phyloP scores from a whole-genome alignment of 2,329 filamentous ascomycete genomes.

The Colletotrichum brevisporum region DNA sequence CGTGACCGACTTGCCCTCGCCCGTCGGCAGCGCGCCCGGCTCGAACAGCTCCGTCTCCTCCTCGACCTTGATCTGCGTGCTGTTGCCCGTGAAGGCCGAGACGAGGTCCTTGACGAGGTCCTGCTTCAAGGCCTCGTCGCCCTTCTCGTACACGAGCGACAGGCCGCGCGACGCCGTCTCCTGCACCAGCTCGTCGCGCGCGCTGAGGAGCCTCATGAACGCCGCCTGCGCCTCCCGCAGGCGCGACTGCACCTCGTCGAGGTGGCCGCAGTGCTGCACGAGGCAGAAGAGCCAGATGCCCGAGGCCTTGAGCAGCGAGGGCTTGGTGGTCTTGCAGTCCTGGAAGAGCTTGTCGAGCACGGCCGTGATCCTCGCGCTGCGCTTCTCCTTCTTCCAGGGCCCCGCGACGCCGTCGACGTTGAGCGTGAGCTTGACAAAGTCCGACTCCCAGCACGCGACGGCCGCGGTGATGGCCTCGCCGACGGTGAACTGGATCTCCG shows the following conservation, averaged over 20 bases:
- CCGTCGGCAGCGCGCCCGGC: slow-evolving; percentile 88
- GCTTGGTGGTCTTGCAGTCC: slow-evolving; percentile 88
- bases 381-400: slow-evolving; percentile 54
- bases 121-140: slow-evolving; percentile 83
- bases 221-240: slow-evolving; percentile 86
- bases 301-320: slow-evolving; percentile 89
- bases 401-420: slow-evolving; percentile 75
- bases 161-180: slow-evolving; percentile 94
- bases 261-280: slow-evolving; percentile 89
- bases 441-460: slow-evolving; percentile 86
- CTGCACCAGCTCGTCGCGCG: slow-evolving; percentile 94
- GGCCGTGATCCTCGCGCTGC: slow-evolving; percentile 31
- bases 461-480: slow-evolving; percentile 89
- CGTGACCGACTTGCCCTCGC: slow-evolving; percentile 89
- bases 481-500: slow-evolving; percentile 90
- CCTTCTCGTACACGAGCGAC: slow-evolving; percentile 93
- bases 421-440: slow-evolving; percentile 79
- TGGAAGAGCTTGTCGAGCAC: slow-evolving; percentile 81
- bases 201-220: slow-evolving; percentile 89
- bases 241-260: slow-evolving; percentile 79
- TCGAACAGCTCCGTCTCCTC: slow-evolving; percentile 95
- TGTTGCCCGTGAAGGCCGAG: slow-evolving; percentile 86
- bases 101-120: slow-evolving; percentile 91
- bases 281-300: slow-evolving; percentile 96
- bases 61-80: slow-evolving; percentile 83